Conservation (phyloP, 2,329 filamentous ascomycete species). For the Fusarium tjaetaba region DNA sequence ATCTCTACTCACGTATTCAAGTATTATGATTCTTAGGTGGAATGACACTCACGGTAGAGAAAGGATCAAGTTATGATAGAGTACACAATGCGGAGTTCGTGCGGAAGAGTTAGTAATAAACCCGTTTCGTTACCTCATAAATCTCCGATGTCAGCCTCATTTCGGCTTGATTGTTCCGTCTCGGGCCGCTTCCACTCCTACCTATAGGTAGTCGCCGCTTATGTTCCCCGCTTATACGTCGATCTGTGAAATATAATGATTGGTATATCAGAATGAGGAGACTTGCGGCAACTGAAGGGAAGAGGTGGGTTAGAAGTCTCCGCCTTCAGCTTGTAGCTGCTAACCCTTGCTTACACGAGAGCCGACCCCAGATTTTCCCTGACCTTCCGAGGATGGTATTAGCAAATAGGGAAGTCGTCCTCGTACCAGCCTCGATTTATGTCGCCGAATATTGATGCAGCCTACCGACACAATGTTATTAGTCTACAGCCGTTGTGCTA, state of each 20-base stretch:
- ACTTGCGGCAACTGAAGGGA: background rate
- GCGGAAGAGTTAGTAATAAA: background rate
- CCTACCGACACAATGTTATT: too few relatives aligned
- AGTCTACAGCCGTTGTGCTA: rapidly evolving
- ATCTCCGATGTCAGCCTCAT: background rate
- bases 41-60: rapidly evolving
- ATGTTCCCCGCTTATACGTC: background rate
- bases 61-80: too few relatives aligned
- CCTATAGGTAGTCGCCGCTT: background rate
- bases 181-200: background rate
- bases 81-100: too few relatives aligned
- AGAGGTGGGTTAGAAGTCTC: background rate
- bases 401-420: background rate
- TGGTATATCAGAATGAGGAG: too few relatives aligned
- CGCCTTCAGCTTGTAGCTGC: rapidly evolving
- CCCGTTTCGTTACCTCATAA: background rate
- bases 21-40: background rate
- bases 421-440: background rate
- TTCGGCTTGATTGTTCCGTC: background rate
- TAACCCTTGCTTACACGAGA: background rate
- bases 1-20: background rate
- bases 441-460: too few relatives aligned
- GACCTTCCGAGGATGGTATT: background rate
- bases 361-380: background rate
- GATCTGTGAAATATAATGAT: background rate